phyloP scores from a whole-genome alignment of 768 basidiomycete species.

The Phanerochaete carnosa region DNA sequence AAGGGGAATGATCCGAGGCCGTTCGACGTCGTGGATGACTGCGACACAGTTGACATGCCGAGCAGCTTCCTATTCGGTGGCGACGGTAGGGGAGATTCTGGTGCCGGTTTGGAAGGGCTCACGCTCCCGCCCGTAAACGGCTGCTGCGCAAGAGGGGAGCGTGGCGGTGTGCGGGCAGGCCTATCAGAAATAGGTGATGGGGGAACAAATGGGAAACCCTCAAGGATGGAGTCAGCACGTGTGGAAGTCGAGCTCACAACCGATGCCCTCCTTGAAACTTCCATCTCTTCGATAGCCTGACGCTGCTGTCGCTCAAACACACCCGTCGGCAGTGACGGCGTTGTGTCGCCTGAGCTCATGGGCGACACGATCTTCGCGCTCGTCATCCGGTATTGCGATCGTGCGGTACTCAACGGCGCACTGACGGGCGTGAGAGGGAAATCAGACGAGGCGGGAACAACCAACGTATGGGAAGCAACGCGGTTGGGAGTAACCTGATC shows the following conservation, averaged over 20 bases:
- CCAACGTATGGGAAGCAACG: background rate
- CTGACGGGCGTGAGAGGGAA: constrained; percentile 22
- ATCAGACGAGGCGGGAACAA: constrained; percentile 1
- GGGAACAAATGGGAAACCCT: constrained; percentile 86
- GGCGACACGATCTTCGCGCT: constrained; percentile 61
- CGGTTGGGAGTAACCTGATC: constrained; percentile 26
- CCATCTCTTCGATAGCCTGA: constrained; percentile 59
- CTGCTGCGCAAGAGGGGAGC: constrained; percentile 68
- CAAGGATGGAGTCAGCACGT: constrained; percentile 79
- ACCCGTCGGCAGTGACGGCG: constrained; percentile 13
- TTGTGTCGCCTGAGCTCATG: constrained; percentile 19
- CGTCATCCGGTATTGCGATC: constrained; percentile 53
- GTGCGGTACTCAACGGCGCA: constrained; percentile 31
- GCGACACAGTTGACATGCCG: constrained; percentile 76
- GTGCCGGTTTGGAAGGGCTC: background rate
- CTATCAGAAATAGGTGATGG: constrained; percentile 86
- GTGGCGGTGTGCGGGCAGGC: constrained; percentile 70
- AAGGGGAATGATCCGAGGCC: constrained; percentile 86
- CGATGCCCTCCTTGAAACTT: constrained; percentile 49
- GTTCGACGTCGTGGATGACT: constrained; percentile 72
- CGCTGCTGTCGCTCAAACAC: constrained; percentile 66
- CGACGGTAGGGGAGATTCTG: constrained; percentile 19
- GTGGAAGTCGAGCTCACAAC: constrained; percentile 59
- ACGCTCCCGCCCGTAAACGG: constrained; percentile 30
- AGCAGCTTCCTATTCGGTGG: constrained; percentile 61